Evolutionary conservation across 306 rosid genomes (phyloP).

Genomic region (Begonia loranthoides): DNA sequence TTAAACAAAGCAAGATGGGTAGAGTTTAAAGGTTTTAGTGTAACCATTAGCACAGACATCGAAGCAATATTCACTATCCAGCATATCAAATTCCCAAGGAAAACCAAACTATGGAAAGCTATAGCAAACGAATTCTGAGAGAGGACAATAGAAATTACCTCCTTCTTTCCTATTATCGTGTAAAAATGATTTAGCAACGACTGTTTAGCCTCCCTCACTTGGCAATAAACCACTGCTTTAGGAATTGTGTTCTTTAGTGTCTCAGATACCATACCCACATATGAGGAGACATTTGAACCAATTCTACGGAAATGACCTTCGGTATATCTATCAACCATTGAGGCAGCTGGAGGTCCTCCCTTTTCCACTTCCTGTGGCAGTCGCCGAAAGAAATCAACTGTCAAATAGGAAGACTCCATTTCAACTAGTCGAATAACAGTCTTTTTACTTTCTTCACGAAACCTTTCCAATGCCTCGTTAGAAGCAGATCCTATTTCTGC

Average conservation of each 20-base stretch:
- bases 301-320: slow-evolving; percentile 84
- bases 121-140: too few relatives aligned
- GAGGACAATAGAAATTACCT: slow-evolving; percentile 31
- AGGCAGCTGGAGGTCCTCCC: slow-evolving; percentile 23
- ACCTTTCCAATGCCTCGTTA: slow-evolving; percentile 69
- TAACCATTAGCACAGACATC: too few relatives aligned
- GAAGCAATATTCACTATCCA: too few relatives aligned
- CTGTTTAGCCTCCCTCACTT: slow-evolving; percentile 75
- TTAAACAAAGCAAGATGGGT: too few relatives aligned
- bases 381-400: slow-evolving; percentile 87
- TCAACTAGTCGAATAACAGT: slow-evolving; percentile 81
- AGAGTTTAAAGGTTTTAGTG: too few relatives aligned
- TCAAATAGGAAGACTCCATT: slow-evolving; percentile 89
- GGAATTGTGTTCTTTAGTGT: slow-evolving; percentile 78
- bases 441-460: slow-evolving; percentile 81
- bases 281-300: slow-evolving; percentile 78
- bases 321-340: slow-evolving; percentile 52
- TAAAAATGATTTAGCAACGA: slow-evolving; percentile 72
- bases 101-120: too few relatives aligned
- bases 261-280: slow-evolving; percentile 79
- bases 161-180: slow-evolving; percentile 66
- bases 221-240: slow-evolving; percentile 93
- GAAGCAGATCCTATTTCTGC: slow-evolving; percentile 76
- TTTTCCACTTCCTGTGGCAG: slow-evolving; percentile 90
- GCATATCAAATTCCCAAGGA: too few relatives aligned